Evolutionary conservation across 2,329 filamentous ascomycete species (phyloP).

Genomic region (Talaromyces sp.): DNA sequence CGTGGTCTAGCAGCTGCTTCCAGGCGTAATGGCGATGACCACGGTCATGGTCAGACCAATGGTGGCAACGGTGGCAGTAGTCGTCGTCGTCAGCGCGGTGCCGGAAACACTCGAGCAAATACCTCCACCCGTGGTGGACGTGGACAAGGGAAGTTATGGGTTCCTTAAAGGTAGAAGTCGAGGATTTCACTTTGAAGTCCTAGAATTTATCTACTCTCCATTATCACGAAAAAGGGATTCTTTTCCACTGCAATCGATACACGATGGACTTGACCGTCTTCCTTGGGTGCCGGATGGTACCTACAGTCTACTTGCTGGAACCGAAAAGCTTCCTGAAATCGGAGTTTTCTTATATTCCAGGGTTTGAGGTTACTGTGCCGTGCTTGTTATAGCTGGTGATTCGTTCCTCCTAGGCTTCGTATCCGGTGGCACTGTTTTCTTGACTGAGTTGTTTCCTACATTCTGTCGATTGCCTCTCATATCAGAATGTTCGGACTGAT

Average conservation of each 20-base stretch:
- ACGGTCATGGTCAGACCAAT: conserved; percentile 16
- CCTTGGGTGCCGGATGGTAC: background rate
- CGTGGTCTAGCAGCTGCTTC: conserved; percentile 37
- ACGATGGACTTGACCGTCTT: background rate
- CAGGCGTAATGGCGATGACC: conserved; percentile 32
- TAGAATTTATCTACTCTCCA: conserved; percentile 6
- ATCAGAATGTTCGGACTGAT: background rate
- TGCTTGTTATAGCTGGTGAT: background rate
- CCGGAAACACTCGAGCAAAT: conserved; percentile 34
- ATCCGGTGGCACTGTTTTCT: conserved; percentile 1
- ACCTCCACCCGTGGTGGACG: conserved; percentile 35
- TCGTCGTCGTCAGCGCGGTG: conserved; percentile 27
- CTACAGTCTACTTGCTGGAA: background rate
- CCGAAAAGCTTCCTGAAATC: conserved; percentile 4
- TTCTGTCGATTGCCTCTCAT: conserved; percentile 8
- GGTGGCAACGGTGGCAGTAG: background rate
- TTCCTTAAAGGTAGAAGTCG: conserved; percentile 38
- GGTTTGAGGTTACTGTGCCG: conserved; percentile 5
- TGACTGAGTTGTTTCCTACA: conserved; percentile 7
- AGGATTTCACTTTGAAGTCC: conserved; percentile 2
- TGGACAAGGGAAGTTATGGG: conserved; percentile 46
- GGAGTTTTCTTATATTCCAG: conserved; percentile 1
- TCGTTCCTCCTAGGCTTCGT: conserved; percentile 3
- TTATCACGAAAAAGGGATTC: conserved; percentile 8
- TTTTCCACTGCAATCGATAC: conserved; percentile 8